phyloP scores from a whole-genome alignment of 2,329 filamentous ascomycete genomes.

The Aspergillus fumigatus region DNA sequence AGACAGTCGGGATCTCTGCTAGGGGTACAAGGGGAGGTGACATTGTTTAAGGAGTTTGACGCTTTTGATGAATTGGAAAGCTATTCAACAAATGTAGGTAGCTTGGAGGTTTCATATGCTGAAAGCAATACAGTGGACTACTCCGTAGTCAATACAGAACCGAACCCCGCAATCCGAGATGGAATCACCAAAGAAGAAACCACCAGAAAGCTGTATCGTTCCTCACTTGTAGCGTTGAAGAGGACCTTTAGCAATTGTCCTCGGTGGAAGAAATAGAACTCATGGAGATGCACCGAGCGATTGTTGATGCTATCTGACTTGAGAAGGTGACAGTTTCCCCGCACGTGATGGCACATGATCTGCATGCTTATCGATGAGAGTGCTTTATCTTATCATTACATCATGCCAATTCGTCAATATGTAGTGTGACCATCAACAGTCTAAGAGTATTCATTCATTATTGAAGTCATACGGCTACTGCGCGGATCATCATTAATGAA shows the following conservation, averaged over 20 bases:
- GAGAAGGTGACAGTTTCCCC: slow-evolving; percentile 8
- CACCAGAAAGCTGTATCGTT: neutral
- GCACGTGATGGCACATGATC: slow-evolving; percentile 16
- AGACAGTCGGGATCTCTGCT: slow-evolving; percentile 39
- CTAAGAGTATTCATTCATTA: neutral
- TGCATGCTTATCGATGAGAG: slow-evolving; percentile 9
- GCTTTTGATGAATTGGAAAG: neutral
- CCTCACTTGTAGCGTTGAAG: neutral
- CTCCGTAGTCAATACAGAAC: neutral
- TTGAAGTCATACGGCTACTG: neutral
- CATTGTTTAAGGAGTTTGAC: slow-evolving; percentile 1
- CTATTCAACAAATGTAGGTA: neutral
- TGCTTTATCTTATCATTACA: slow-evolving; percentile 7
- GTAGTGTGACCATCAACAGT: neutral
- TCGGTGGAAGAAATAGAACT: neutral
- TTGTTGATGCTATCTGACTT: neutral
- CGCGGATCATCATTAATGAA: too few relatives aligned
- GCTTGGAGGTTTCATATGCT: neutral
- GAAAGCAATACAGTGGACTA: neutral
- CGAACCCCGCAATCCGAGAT: neutral
- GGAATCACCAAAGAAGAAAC: neutral
- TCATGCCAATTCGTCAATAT: neutral
- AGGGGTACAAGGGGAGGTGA: slow-evolving; percentile 20
- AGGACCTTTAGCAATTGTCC: neutral
- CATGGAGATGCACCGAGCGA: neutral